A percentile compares a stretch with the other conserved stretches of the same genome.
These are phyloP conservation scores for Metschnikowia lochheadii DNA, from an alignment of 805 yeast genomes.

Conservation along the genomic window DNA sequence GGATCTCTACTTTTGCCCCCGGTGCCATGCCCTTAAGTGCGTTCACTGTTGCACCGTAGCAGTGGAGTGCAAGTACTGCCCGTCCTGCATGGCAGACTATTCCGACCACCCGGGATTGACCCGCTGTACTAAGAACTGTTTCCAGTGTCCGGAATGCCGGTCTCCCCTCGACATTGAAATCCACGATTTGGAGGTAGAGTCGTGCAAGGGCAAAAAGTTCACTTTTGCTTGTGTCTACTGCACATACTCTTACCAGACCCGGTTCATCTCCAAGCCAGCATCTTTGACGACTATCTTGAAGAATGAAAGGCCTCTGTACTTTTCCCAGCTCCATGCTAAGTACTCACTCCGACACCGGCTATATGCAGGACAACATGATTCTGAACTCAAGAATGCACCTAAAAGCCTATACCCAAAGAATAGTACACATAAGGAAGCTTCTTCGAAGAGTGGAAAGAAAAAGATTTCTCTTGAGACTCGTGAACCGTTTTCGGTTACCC, in stretches of 20 bases:
- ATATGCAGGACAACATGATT: not conserved
- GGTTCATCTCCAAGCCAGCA: slow-evolving; percentile 15
- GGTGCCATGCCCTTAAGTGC: slow-evolving; percentile 31
- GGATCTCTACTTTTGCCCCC: slow-evolving; percentile 34
- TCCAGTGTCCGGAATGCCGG: slow-evolving; percentile 35
- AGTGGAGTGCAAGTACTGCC: slow-evolving; percentile 31
- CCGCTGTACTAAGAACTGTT: slow-evolving; percentile 37
- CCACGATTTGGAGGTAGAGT: slow-evolving; percentile 13
- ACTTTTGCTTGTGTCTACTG: slow-evolving; percentile 14
- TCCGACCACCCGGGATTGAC: slow-evolving; percentile 19
- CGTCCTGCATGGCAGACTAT: slow-evolving; percentile 36
- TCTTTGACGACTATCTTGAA: slow-evolving; percentile 14
- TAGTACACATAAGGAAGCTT: not conserved
- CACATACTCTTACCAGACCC: slow-evolving; percentile 12
- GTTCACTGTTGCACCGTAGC: slow-evolving; percentile 23
- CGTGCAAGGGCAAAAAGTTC: slow-evolving; percentile 11
- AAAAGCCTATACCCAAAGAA: not conserved
- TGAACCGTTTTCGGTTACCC: not conserved
- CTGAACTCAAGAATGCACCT: not conserved
- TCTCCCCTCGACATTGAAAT: slow-evolving; percentile 23
- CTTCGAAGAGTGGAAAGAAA: not conserved
- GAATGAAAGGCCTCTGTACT: slow-evolving; percentile 10
- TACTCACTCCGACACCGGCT: slow-evolving; percentile 6
- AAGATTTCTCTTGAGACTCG: too few relatives aligned
- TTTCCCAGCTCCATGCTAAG: slow-evolving; percentile 10